These are phyloP conservation scores for Bipolaris bicolor DNA, from an alignment of 2,329 filamentous ascomycete species.

Conservation along the genomic window DNA sequence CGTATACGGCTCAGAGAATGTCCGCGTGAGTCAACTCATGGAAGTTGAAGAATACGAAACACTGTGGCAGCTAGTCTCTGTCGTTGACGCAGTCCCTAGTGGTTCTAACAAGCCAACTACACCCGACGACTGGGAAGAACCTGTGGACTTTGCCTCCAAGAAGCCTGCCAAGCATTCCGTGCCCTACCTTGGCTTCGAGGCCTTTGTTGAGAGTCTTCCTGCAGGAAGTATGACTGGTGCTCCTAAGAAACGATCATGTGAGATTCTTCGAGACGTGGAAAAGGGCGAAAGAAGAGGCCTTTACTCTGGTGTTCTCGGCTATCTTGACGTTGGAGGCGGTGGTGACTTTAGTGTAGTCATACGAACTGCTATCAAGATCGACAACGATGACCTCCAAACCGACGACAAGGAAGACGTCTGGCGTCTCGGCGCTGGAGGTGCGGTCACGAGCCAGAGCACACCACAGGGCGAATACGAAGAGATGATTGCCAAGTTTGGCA, in stretches of 20 bases:
- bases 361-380: slow-evolving; percentile 70
- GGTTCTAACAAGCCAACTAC: slow-evolving; percentile 34
- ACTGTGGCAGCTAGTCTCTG: slow-evolving; percentile 89
- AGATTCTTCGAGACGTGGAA: slow-evolving; percentile 77
- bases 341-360: slow-evolving; percentile 95
- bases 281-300: slow-evolving; percentile 68
- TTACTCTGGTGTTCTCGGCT: slow-evolving; percentile 89
- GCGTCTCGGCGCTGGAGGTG: slow-evolving; percentile 88
- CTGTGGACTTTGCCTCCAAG: slow-evolving; percentile 28
- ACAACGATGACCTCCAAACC: slow-evolving; percentile 14
- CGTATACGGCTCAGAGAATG: slow-evolving; percentile 76
- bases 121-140: slow-evolving; percentile 42
- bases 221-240: slow-evolving; percentile 97
- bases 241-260: slow-evolving; percentile 90
- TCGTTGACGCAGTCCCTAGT: slow-evolving; percentile 69
- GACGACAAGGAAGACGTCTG: slow-evolving; percentile 63
- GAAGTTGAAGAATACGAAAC: slow-evolving; percentile 89
- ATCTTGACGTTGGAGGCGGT: slow-evolving; percentile 81
- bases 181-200: slow-evolving; percentile 68
- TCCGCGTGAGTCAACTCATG: slow-evolving; percentile 78
- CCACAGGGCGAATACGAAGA: slow-evolving; percentile 84
- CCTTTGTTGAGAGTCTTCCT: slow-evolving; percentile 78
- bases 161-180: slow-evolving; percentile 14
- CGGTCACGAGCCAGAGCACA: slow-evolving; percentile 84
- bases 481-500: slow-evolving; percentile 65